Percentiles rank a stretch among this genome's conserved stretches.
Conservation (phyloP, 805 yeast species). For the Candida krabiensis region DNA sequence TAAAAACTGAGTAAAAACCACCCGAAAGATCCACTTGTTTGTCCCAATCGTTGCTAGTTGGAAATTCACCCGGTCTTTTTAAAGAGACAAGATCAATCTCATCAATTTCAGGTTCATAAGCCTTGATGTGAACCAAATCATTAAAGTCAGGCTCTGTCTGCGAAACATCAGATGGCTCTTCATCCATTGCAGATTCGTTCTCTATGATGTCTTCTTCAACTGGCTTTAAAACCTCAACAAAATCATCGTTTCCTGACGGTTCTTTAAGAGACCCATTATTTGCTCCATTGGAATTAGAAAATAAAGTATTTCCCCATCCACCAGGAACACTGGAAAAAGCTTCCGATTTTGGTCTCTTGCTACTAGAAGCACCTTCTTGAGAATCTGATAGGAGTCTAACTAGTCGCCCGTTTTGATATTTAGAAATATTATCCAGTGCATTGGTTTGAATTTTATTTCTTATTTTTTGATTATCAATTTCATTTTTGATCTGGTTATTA, state of each 20-base stretch:
- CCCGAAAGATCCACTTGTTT: constrained; percentile 57
- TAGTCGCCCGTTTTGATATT: constrained; percentile 12
- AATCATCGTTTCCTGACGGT: constrained; percentile 7
- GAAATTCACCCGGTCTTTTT: constrained; percentile 42
- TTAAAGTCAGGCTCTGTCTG: constrained; percentile 23
- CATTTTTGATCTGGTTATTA: constrained; percentile 27
- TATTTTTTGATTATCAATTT: constrained; percentile 17
- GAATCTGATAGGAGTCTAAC: neutral
- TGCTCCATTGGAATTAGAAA: neutral
- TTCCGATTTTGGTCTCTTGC: constrained; percentile 30
- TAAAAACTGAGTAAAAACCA: constrained; percentile 42
- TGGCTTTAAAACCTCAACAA: constrained; percentile 1
- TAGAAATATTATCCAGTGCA: constrained; percentile 23
- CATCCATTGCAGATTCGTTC: neutral
- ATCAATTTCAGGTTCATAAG: constrained; percentile 64
- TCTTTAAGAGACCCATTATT: neutral
- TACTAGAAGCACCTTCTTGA: constrained; percentile 30
- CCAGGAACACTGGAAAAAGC: constrained; percentile 29
- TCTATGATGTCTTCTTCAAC: neutral
- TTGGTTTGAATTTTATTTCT: constrained; percentile 16
- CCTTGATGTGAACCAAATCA: constrained; percentile 57
- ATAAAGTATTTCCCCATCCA: constrained; percentile 25
- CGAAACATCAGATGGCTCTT: neutral
- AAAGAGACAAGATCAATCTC: constrained; percentile 46
- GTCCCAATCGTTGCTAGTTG: constrained; percentile 61